Evolutionary conservation across 331 rosid species (phyloP).

Genomic region (Rosa hybrid): DNA sequence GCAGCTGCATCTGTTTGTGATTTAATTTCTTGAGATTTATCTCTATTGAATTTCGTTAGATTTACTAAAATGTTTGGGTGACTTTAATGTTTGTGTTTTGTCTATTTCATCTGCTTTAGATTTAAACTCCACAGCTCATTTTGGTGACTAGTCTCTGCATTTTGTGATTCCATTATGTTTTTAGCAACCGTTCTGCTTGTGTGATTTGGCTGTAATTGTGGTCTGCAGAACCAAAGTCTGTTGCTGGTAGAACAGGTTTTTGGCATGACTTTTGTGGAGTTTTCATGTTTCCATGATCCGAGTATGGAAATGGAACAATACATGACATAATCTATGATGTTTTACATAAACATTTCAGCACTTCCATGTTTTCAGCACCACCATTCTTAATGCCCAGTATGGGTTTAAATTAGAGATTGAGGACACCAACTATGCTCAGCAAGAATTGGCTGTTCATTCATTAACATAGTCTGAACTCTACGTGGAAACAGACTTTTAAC

Average conservation of each 20-base stretch:
- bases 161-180: neutral
- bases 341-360: neutral
- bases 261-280: slow-evolving; percentile 2
- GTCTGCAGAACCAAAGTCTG: slow-evolving; percentile 17
- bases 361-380: neutral
- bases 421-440: neutral
- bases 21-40: neutral
- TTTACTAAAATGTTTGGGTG: neutral
- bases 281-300: neutral
- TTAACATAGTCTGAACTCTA: neutral
- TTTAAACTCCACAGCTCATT: neutral
- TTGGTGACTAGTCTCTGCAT: neutral
- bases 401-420: neutral
- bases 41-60: neutral
- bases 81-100: neutral
- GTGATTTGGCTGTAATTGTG: slow-evolving; percentile 7
- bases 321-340: neutral
- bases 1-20: neutral
- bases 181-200: neutral
- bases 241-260: slow-evolving; percentile 10
- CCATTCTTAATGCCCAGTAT: neutral
- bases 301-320: neutral
- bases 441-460: neutral
- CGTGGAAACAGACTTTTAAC: neutral
- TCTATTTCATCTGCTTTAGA: neutral